Conservation (phyloP, 139 green algal genomes). For the Chlorella sp. region DNA sequence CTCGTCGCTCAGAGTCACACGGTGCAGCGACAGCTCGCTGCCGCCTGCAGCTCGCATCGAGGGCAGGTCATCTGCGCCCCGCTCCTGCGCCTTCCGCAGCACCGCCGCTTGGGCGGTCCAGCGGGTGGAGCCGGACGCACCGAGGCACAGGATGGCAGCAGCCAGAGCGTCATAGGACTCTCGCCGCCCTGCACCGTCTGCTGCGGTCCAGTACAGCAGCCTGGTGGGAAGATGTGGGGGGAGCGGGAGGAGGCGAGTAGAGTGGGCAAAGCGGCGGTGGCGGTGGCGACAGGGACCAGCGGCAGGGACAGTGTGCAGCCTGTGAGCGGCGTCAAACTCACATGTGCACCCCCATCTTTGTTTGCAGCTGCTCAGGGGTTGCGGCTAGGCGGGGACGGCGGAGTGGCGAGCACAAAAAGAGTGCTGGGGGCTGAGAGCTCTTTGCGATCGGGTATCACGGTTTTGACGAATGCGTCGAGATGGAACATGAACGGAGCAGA, state of each 20-base stretch:
- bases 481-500: too few relatives aligned
- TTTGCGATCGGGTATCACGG: neutral
- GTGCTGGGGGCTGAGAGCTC: neutral
- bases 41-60: neutral
- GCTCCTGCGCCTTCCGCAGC: neutral
- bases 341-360: slow-evolving; percentile 23
- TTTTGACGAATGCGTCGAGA: too few relatives aligned
- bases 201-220: slow-evolving; percentile 30
- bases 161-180: slow-evolving; percentile 23
- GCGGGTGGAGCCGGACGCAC: neutral
- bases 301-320: neutral
- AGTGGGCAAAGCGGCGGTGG: neutral
- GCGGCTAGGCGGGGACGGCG: neutral
- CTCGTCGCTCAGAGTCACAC: slow-evolving; percentile 23
- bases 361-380: neutral
- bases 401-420: neutral
- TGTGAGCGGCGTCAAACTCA: neutral
- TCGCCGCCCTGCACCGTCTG: neutral
- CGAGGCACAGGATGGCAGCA: slow-evolving; percentile 17
- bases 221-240: neutral
- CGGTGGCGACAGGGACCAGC: neutral
- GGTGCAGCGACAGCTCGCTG: neutral
- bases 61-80: slow-evolving; percentile 22
- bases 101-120: slow-evolving; percentile 24
- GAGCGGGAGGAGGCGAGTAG: neutral